Evolutionary conservation across 805 yeast genomes (phyloP).

Genomic region (Teunomyces cretensis): DNA sequence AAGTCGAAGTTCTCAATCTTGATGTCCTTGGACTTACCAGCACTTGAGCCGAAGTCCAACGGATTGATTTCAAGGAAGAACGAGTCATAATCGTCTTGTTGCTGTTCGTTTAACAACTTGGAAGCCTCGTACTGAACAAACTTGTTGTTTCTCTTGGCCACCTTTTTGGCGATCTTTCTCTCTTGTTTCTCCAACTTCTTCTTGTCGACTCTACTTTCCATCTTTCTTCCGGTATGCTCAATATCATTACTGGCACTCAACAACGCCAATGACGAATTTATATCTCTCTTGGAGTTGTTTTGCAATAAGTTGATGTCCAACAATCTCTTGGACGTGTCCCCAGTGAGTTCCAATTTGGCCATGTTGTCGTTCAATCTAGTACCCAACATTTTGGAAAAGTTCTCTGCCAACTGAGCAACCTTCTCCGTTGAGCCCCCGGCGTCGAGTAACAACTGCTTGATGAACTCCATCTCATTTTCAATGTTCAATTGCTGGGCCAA

Average conservation of each 20-base stretch:
- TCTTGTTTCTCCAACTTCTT: slow-evolving; percentile 97
- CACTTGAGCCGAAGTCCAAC: slow-evolving; percentile 72
- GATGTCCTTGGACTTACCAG: slow-evolving; percentile 98
- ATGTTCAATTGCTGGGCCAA: slow-evolving; percentile 70
- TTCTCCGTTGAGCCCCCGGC: slow-evolving; percentile 78
- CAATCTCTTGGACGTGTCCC: slow-evolving; percentile 86
- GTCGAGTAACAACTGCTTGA: slow-evolving; percentile 61
- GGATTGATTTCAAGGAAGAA: slow-evolving; percentile 96
- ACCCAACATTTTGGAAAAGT: slow-evolving; percentile 48
- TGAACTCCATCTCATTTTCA: slow-evolving; percentile 63
- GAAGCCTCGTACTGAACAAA: slow-evolving; percentile 94
- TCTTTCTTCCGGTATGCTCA: slow-evolving; percentile 86
- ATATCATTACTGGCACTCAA: slow-evolving; percentile 80
- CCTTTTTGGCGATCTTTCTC: slow-evolving; percentile 94
- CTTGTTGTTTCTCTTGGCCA: slow-evolving; percentile 83
- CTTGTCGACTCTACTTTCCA: slow-evolving; percentile 93
- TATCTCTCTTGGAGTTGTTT: slow-evolving; percentile 65
- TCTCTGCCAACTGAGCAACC: slow-evolving; percentile 48
- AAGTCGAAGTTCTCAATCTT: slow-evolving; percentile 90
- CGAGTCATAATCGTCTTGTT: slow-evolving; percentile 82
- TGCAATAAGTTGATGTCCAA: slow-evolving; percentile 70
- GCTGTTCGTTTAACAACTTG: slow-evolving; percentile 65
- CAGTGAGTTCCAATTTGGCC: slow-evolving; percentile 73
- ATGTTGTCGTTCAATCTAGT: slow-evolving; percentile 62
- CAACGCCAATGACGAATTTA: slow-evolving; percentile 71